phyloP scores from a whole-genome alignment of 495 filamentous ascomycete species.

The Penicillium paradoxum region DNA sequence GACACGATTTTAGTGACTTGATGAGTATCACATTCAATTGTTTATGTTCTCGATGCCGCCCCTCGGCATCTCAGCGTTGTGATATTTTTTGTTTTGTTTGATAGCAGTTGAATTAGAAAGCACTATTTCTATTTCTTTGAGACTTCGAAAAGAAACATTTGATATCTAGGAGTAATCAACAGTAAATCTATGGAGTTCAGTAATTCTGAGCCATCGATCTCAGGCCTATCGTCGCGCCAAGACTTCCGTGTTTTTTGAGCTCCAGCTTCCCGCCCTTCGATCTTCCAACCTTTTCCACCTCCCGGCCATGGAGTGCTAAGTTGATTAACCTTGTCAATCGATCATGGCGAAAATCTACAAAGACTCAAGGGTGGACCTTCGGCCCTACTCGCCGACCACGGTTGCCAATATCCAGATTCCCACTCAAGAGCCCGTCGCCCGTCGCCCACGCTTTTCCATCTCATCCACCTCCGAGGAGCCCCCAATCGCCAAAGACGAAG shows the following conservation, averaged over 20 bases:
- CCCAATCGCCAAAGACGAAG: slow-evolving; percentile 61
- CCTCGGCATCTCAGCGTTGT: not conserved
- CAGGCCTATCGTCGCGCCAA: slow-evolving; percentile 27
- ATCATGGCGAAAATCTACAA: slow-evolving; percentile 64
- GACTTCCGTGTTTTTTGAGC: slow-evolving; percentile 43
- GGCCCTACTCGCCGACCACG: slow-evolving; percentile 63
- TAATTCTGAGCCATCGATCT: not conserved
- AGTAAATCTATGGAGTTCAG: too few species aligned
- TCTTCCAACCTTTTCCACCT: slow-evolving; percentile 18
- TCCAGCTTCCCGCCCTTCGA: slow-evolving; percentile 38
- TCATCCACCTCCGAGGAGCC: slow-evolving; percentile 34
- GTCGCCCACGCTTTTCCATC: slow-evolving; percentile 43
- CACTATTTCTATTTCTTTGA: not conserved
- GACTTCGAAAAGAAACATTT: not conserved
- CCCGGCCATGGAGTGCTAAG: slow-evolving; percentile 38
- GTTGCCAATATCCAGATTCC: slow-evolving; percentile 72
- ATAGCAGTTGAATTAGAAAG: not conserved
- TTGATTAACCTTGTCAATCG: slow-evolving; percentile 22
- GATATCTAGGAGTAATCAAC: too few species aligned
- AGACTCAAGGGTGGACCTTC: slow-evolving; percentile 78
- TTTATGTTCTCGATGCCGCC: slow-evolving; percentile 1
- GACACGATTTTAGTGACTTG: slow-evolving; percentile 32
- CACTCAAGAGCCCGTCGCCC: slow-evolving; percentile 37
- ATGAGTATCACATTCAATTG: slow-evolving; percentile 20
- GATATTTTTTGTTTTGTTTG: not conserved